phyloP scores from a whole-genome alignment of 139 green algal genomes.

The Tetratostichococcus sp. region DNA sequence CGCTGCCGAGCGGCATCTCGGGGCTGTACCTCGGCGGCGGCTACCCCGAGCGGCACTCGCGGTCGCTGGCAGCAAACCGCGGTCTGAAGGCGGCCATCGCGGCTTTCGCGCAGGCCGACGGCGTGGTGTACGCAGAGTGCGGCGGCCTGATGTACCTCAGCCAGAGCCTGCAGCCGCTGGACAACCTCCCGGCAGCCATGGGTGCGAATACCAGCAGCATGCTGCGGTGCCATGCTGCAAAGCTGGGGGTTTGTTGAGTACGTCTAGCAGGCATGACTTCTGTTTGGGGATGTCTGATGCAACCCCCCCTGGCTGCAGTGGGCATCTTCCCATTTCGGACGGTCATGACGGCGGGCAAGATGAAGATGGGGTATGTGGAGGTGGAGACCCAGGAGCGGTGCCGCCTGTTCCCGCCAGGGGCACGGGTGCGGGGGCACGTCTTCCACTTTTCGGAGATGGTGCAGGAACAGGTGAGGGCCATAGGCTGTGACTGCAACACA shows the following conservation, averaged over 20 bases:
- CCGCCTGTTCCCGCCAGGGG: conserved; percentile 62
- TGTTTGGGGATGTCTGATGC: too few relatives aligned
- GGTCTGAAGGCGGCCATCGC: conserved; percentile 49
- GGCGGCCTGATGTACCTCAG: conserved; percentile 86
- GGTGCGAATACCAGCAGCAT: conserved; percentile 15
- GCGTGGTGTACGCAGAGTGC: conserved; percentile 87
- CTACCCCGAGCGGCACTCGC: conserved; percentile 64
- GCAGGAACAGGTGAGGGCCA: conserved; percentile 34
- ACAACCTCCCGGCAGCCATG: conserved; percentile 26
- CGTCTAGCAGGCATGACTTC: too few relatives aligned
- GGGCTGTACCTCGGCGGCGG: conserved; percentile 84
- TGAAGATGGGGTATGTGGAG: conserved; percentile 69
- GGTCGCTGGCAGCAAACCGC: conserved; percentile 66
- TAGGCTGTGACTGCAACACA: too few relatives aligned
- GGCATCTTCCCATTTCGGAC: conserved; percentile 87
- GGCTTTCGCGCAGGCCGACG: conserved; percentile 78
- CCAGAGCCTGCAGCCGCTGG: conserved; percentile 42
- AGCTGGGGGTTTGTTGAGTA: too few relatives aligned
- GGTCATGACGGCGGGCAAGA: conserved; percentile 34
- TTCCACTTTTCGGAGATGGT: conserved; percentile 69
- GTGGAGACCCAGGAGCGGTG: conserved; percentile 45
- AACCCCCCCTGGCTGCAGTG: conserved; percentile 44
- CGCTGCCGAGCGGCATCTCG: conserved; percentile 64
- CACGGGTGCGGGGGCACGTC: conserved; percentile 60
- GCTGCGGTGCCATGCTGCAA: too few relatives aligned